Percentiles rank a stretch among this genome's conserved stretches.
Conservation (phyloP, 768 basidiomycete genomes). For the Lactarius deliciosus region DNA sequence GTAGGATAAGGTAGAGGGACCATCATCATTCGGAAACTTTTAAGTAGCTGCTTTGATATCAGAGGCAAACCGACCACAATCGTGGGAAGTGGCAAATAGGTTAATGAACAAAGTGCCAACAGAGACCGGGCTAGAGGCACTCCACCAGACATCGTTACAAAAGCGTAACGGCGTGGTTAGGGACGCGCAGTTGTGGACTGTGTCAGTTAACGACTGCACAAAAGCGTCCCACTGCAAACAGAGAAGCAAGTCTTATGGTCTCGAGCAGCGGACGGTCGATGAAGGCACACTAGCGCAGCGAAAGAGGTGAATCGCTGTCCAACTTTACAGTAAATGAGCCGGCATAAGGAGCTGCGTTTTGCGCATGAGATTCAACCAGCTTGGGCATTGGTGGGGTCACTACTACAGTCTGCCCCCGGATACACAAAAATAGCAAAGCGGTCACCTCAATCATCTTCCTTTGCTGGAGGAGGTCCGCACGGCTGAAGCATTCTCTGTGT, state of each 20-base stretch:
- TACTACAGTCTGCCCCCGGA: constrained; percentile 3
- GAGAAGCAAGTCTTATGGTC: background rate
- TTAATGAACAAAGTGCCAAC: constrained; percentile 2
- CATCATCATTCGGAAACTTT: background rate
- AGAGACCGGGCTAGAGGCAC: background rate
- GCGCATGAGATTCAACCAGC: background rate
- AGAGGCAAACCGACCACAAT: background rate
- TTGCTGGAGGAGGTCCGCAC: constrained; percentile 55
- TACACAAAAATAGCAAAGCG: background rate
- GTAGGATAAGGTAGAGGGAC: background rate
- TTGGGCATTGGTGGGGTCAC: constrained; percentile 4
- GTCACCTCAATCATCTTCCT: constrained; percentile 69
- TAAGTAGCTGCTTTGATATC: constrained; percentile 7
- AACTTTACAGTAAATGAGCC: constrained; percentile 1
- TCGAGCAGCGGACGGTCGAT: constrained; percentile 1
- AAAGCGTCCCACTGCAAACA: background rate
- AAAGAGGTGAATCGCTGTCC: background rate
- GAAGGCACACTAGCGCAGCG: background rate
- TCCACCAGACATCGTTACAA: constrained; percentile 1
- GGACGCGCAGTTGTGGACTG: constrained; percentile 8
- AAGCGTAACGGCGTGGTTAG: background rate
- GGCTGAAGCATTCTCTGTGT: constrained; percentile 54
- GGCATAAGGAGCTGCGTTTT: background rate
- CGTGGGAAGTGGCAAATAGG: constrained; percentile 3
- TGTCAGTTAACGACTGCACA: background rate